phyloP scores from a whole-genome alignment of 768 basidiomycete genomes.

The Kwoniella newhampshirensis region DNA sequence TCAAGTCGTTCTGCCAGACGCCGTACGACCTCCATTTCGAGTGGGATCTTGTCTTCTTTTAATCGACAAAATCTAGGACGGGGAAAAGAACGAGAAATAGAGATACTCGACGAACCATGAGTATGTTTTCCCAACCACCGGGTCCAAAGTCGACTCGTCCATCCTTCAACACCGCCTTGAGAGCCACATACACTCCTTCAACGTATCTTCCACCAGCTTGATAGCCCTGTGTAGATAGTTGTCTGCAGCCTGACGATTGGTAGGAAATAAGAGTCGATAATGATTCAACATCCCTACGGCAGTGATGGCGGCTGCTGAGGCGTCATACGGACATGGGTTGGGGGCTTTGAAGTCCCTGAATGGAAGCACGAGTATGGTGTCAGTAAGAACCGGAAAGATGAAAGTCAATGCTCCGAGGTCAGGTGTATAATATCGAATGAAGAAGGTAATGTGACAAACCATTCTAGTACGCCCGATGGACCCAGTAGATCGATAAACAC shows the following conservation, averaged over 20 bases:
- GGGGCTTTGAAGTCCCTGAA: conserved; percentile 42
- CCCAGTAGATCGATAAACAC: conserved; percentile 33
- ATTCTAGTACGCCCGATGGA: conserved; percentile 35
- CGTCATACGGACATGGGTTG: conserved; percentile 40
- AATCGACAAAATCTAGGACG: neutral
- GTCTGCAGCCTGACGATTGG: conserved; percentile 28
- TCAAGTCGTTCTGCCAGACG: too few species aligned
- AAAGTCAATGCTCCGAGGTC: neutral
- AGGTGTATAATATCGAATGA: neutral
- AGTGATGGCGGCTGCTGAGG: conserved; percentile 39
- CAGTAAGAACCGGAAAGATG: neutral
- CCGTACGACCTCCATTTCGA: too few species aligned
- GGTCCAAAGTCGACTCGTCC: conserved; percentile 38
- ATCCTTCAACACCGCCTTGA: conserved; percentile 22
- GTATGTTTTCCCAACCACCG: conserved; percentile 45
- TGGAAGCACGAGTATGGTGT: neutral
- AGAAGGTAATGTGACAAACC: conserved; percentile 24
- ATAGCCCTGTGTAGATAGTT: conserved; percentile 29
- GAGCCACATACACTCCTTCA: conserved; percentile 32
- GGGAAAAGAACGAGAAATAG: neutral
- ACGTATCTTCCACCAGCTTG: conserved; percentile 33
- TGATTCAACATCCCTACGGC: conserved; percentile 39
- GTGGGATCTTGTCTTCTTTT: too few species aligned
- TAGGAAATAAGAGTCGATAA: conserved; percentile 25
- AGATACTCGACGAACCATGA: conserved; percentile 6